Evolutionary conservation across 1,284 basidiomycete genomes (phyloP).

Genomic region (Tilletia walkeri): DNA sequence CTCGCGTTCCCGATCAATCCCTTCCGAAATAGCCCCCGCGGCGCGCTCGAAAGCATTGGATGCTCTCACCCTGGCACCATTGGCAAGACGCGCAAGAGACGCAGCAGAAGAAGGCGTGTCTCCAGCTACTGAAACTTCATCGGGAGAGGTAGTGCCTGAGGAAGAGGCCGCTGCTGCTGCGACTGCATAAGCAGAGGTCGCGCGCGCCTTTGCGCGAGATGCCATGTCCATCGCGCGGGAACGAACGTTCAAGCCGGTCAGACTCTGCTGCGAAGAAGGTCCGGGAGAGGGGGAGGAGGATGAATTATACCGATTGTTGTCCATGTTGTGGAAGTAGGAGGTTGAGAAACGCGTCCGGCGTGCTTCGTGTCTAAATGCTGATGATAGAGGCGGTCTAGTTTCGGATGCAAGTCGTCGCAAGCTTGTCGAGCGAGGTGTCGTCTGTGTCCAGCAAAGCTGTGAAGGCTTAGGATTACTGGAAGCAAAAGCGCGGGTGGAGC

Average conservation of each 20-base stretch:
- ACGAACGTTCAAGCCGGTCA: slow-evolving; percentile 6
- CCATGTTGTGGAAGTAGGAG: too few relatives aligned
- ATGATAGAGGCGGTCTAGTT: too few relatives aligned
- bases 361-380: too few relatives aligned
- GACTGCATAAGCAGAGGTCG: background rate
- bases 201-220: background rate
- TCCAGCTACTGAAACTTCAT: background rate
- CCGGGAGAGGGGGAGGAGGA: too few relatives aligned
- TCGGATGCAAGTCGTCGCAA: too few relatives aligned
- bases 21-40: background rate
- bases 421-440: too few relatives aligned
- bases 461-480: too few relatives aligned
- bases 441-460: too few relatives aligned
- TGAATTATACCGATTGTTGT: too few relatives aligned
- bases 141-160: background rate
- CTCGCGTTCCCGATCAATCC: background rate
- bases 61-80: background rate
- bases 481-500: too few relatives aligned
- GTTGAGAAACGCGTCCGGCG: too few relatives aligned
- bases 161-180: slow-evolving; percentile 2
- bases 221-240: slow-evolving; percentile 7
- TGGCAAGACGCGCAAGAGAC: background rate
- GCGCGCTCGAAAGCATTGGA: background rate
- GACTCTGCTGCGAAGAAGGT: background rate
- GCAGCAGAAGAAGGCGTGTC: background rate